Conservation (phyloP, 2,329 filamentous ascomycete species). For the Akanthomyces uredinophilus region DNA sequence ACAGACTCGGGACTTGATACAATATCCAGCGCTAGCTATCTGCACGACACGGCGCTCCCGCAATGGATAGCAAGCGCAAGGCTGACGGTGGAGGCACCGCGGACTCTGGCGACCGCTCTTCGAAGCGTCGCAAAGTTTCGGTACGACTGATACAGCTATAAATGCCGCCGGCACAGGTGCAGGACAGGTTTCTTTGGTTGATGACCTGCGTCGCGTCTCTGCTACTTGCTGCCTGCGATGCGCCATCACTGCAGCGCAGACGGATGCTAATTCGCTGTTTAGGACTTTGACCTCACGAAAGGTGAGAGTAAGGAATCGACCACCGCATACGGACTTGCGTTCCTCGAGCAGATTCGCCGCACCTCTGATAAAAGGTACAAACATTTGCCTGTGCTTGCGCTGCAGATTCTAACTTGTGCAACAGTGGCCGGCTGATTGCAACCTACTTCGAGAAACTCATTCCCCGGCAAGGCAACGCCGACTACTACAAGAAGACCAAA, state of each 20-base stretch:
- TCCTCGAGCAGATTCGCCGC: constrained; percentile 68
- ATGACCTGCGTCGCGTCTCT: not conserved
- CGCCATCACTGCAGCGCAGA: not conserved
- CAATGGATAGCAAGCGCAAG: constrained; percentile 56
- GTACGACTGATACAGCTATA: constrained; percentile 29
- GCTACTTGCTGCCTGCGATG: constrained; percentile 1
- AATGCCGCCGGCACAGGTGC: not conserved
- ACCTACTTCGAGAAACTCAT: constrained; percentile 70
- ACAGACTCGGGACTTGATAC: not conserved
- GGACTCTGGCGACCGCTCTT: constrained; percentile 47
- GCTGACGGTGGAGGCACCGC: constrained; percentile 40
- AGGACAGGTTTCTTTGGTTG: not conserved
- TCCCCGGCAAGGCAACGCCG: constrained; percentile 56
- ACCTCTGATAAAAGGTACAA: constrained; percentile 78
- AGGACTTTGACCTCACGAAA: constrained; percentile 44
- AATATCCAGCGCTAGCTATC: not conserved
- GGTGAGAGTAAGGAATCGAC: constrained; percentile 65
- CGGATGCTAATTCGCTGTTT: constrained; percentile 6
- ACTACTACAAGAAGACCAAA: constrained; percentile 72
- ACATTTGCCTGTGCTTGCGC: constrained; percentile 6
- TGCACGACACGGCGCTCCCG: constrained; percentile 15
- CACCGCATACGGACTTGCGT: constrained; percentile 63
- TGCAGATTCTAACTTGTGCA: constrained; percentile 20
- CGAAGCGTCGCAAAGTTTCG: constrained; percentile 51
- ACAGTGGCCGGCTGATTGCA: constrained; percentile 67